phyloP scores from a whole-genome alignment of 257 asterid genomes.

The Nemophila menziesii region DNA sequence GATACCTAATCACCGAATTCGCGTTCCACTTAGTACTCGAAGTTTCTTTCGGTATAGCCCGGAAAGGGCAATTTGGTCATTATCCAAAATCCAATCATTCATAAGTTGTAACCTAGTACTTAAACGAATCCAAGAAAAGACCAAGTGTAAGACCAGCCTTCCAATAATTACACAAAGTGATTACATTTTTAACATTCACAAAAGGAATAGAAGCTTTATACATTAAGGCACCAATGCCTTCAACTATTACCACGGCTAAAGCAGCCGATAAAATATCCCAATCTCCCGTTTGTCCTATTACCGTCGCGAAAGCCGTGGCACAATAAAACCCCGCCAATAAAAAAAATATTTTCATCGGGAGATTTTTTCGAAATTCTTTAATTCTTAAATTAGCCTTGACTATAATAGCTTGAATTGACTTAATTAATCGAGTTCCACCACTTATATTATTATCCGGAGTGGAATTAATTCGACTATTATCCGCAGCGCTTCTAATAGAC shows the following conservation, averaged over 20 bases:
- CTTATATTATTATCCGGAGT: conserved; percentile 27
- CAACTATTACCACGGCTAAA: conserved; percentile 77
- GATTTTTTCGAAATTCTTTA: conserved; percentile 45
- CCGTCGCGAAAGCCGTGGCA: conserved; percentile 89
- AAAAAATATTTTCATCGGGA: conserved; percentile 56
- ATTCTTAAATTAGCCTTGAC: conserved; percentile 31
- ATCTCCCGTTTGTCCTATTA: conserved; percentile 94
- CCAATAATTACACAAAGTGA: conserved; percentile 75
- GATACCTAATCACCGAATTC: too few species aligned
- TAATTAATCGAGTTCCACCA: conserved; percentile 60
- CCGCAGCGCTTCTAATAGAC: conserved; percentile 62
- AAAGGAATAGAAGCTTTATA: conserved; percentile 51
- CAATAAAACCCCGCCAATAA: conserved; percentile 87
- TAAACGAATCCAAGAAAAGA: conserved; percentile 87
- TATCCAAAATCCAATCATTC: not conserved
- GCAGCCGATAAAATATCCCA: conserved; percentile 97
- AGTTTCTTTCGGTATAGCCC: too few species aligned
- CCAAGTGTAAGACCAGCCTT: conserved; percentile 83
- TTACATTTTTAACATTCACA: conserved; percentile 28
- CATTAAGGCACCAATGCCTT: conserved; percentile 91
- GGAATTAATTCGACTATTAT: conserved; percentile 37
- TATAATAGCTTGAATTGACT: conserved; percentile 47
- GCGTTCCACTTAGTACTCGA: too few species aligned
- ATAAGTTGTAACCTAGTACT: conserved; percentile 21
- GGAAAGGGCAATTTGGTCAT: not conserved